Conservation (phyloP, 495 filamentous ascomycete species). For the Aspergillus bridgeri region DNA sequence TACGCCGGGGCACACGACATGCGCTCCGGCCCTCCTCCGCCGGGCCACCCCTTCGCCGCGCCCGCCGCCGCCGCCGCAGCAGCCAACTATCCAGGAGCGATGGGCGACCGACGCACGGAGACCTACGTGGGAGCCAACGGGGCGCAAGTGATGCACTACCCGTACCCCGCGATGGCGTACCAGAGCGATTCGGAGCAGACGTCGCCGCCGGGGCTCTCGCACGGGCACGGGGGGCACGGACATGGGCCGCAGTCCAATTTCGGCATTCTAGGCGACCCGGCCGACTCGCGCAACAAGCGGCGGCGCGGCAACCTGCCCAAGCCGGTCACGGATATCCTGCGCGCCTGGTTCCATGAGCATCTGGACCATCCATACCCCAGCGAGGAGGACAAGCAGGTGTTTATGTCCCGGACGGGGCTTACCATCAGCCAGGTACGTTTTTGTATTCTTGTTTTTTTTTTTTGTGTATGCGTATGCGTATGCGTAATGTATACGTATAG, state of each 20-base stretch:
- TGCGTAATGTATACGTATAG: not conserved
- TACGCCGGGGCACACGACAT: conserved; percentile 24
- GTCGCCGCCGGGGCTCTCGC: conserved; percentile 28
- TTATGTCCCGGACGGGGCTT: conserved; percentile 72
- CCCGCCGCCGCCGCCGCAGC: not conserved
- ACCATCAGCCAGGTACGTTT: conserved; percentile 70
- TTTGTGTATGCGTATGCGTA: too few species aligned
- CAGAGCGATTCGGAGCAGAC: conserved; percentile 33
- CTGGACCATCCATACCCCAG: conserved; percentile 81
- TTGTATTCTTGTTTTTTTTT: not conserved
- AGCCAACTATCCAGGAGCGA: conserved; percentile 15
- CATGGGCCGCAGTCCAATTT: conserved; percentile 42
- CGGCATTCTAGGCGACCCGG: conserved; percentile 42
- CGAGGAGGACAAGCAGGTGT: conserved; percentile 83
- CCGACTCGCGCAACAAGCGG: conserved; percentile 51
- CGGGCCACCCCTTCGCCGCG: conserved; percentile 11
- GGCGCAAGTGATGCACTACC: conserved; percentile 31
- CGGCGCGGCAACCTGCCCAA: conserved; percentile 85
- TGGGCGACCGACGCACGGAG: conserved; percentile 30
- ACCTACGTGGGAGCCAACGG: conserved; percentile 17
- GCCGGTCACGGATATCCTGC: conserved; percentile 74
- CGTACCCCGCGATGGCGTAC: conserved; percentile 31
- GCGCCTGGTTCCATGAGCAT: conserved; percentile 76
- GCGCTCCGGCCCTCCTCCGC: conserved; percentile 15
- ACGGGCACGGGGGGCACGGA: too few species aligned